Conservation (phyloP, 2,329 filamentous ascomycete species). For the Ceratocystis ficicola region DNA sequence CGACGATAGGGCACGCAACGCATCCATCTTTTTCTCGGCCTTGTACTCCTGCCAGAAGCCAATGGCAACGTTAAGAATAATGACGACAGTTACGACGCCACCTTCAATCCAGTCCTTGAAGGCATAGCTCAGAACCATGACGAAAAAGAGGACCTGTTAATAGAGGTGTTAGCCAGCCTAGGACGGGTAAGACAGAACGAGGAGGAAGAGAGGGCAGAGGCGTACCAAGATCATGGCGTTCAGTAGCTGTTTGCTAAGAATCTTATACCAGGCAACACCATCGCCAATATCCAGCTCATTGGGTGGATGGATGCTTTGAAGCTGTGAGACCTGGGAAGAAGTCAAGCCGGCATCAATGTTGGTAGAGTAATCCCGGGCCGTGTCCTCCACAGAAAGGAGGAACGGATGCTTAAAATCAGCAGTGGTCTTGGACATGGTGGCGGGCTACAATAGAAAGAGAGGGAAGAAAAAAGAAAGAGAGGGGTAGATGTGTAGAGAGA, state of each 20-base stretch:
- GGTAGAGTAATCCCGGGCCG: conserved; percentile 49
- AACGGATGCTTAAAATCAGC: conserved; percentile 40
- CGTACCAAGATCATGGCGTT: conserved; percentile 66
- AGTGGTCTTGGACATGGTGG: conserved; percentile 14
- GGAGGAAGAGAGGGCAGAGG: conserved; percentile 34
- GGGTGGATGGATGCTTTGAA: conserved; percentile 47
- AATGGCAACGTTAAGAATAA: conserved; percentile 56
- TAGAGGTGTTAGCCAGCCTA: background rate
- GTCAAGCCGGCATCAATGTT: conserved; percentile 56
- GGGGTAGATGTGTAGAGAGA: background rate
- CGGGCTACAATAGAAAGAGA: background rate
- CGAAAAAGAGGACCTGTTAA: conserved; percentile 58
- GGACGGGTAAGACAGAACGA: conserved; percentile 33
- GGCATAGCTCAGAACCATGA: conserved; percentile 59
- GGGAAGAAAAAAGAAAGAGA: background rate
- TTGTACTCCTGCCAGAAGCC: conserved; percentile 54
- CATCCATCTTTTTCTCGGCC: conserved; percentile 56
- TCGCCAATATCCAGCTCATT: conserved; percentile 61
- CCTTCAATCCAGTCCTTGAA: conserved; percentile 57
- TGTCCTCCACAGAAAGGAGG: conserved; percentile 48
- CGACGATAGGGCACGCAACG: conserved; percentile 47
- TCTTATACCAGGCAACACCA: conserved; percentile 57
- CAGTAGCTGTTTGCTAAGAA: conserved; percentile 58
- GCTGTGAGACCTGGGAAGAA: conserved; percentile 44
- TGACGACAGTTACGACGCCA: conserved; percentile 54